phyloP scores from a whole-genome alignment of 306 rosid species.

The Argentina anserina region DNA sequence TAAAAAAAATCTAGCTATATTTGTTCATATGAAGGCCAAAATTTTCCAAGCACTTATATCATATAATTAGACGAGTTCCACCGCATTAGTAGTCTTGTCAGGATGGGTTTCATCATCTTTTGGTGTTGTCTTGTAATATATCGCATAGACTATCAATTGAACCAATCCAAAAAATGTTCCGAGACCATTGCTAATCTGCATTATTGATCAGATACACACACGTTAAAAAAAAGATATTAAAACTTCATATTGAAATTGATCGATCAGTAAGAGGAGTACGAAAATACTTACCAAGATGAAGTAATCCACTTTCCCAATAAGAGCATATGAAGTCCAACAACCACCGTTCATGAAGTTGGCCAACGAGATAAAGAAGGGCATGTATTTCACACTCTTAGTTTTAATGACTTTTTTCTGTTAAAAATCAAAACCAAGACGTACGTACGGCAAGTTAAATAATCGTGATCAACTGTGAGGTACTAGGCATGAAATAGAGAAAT shows the following conservation, averaged over 20 bases:
- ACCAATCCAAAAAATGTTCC: constrained; percentile 51
- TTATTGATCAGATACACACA: not conserved
- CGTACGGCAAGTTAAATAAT: too few relatives aligned
- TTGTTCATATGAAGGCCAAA: not conserved
- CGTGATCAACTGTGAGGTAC: too few relatives aligned
- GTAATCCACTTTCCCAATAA: constrained; percentile 47
- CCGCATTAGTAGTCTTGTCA: constrained; percentile 18
- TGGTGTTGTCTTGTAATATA: constrained; percentile 22
- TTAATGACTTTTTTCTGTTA: constrained; percentile 49
- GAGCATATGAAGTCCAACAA: constrained; percentile 70
- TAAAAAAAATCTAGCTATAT: not conserved
- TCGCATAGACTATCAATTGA: constrained; percentile 52
- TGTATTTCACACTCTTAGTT: constrained; percentile 65
- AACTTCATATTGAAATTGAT: too few relatives aligned
- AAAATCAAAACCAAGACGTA: not conserved
- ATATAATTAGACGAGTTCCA: constrained; percentile 34
- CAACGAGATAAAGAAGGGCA: constrained; percentile 72
- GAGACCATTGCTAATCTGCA: constrained; percentile 61
- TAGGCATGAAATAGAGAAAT: too few relatives aligned
- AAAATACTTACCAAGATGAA: constrained; percentile 43
- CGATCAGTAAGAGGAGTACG: too few relatives aligned
- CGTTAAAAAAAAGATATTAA: not conserved
- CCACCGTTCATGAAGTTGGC: constrained; percentile 67
- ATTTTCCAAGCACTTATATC: not conserved
- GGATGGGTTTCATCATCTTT: not conserved